Conservation (phyloP, 2,329 filamentous ascomycete species). For the Coniochaeta pulveracea region DNA sequence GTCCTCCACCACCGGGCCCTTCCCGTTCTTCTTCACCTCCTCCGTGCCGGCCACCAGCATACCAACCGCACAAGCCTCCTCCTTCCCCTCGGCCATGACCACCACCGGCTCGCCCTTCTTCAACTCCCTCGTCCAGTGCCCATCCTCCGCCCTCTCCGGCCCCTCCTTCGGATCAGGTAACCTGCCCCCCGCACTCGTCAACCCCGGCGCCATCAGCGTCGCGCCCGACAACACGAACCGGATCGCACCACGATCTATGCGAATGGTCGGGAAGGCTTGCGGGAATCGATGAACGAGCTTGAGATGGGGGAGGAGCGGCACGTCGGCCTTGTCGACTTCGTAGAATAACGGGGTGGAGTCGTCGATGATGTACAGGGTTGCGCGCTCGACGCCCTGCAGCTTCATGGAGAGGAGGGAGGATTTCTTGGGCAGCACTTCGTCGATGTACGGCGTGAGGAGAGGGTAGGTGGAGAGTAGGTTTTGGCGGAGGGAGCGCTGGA, state of each 20-base stretch:
- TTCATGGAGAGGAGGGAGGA: constrained; percentile 83
- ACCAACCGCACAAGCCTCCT: constrained; percentile 81
- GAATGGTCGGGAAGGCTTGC: constrained; percentile 67
- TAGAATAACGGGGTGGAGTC: constrained; percentile 66
- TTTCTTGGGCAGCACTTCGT: constrained; percentile 93
- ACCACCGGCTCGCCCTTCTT: constrained; percentile 76
- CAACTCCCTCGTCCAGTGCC: constrained; percentile 54
- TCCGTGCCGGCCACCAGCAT: constrained; percentile 73
- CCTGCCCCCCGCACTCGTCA: constrained; percentile 74
- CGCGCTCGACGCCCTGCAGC: constrained; percentile 81
- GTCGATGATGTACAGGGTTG: constrained; percentile 78
- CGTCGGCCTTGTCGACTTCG: constrained; percentile 63
- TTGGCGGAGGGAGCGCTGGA: constrained; percentile 75
- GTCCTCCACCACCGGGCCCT: constrained; percentile 87
- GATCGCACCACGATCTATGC: constrained; percentile 92
- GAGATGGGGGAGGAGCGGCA: constrained; percentile 76
- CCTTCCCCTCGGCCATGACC: constrained; percentile 86
- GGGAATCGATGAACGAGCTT: constrained; percentile 85
- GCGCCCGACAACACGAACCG: constrained; percentile 91
- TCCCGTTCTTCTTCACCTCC: constrained; percentile 89
- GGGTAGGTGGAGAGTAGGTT: constrained; percentile 80
- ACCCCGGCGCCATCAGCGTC: constrained; percentile 88
- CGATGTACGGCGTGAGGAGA: constrained; percentile 74
- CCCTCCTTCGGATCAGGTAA: constrained; percentile 48
- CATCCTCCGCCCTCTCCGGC: constrained; percentile 31